Evolutionary conservation across 2,329 filamentous ascomycete genomes (phyloP), one percentile per base, ranked within the genome.

Genomic region (Nothomitra cinnamomea): DNA sequence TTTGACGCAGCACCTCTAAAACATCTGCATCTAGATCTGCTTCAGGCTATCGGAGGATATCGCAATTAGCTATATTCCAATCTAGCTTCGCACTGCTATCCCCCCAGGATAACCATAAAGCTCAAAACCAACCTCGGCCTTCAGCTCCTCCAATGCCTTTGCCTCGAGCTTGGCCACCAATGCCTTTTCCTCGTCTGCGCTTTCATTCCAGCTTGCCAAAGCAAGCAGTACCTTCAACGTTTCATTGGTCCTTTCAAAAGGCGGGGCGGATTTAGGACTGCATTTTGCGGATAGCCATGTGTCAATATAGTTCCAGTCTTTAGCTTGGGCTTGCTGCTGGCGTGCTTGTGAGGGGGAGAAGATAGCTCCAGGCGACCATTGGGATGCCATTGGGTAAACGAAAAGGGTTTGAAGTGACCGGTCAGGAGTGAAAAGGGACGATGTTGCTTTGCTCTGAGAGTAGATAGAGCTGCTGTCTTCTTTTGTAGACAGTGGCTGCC

Each of bases 231-330:
- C 80, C 58, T 80, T 82, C 51, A 95, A 73, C 0, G 89, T 95
- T 47, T 90, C 85, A 28, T 83, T 75, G 63, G 92, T 95, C 61
- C 87, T 82, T 69, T 96, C 90, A 65, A 95, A 95, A 0, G 73
- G 64, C 0, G 87, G 88, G 0, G 82, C 70, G 0, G 75, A 65
- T 47, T 76, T 77, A 28, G 78, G 76, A 45, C 75, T 73, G 60
- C 85, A 85, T 62, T 85, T 85, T 56, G 77, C 75, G 47, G 75
- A 72, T 10, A 95, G 78, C 89, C 90, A 96, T 60, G 73, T 72
- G 67, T 94, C 87, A 60, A 95, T 77, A 59, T 85, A 87, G 54
- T 81, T 82, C 90, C 90, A 96, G 68, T 95, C 89, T 64, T 90
- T 89, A 48, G 87, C 85, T 57, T 85, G 81, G 12, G 85, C 84